A percentile compares a stretch with the other conserved stretches of the same genome.
These are phyloP conservation scores for Gaertneriomyces semiglobifer DNA, from an alignment of 192 early-diverging fungal genomes.

Conservation along the genomic window DNA sequence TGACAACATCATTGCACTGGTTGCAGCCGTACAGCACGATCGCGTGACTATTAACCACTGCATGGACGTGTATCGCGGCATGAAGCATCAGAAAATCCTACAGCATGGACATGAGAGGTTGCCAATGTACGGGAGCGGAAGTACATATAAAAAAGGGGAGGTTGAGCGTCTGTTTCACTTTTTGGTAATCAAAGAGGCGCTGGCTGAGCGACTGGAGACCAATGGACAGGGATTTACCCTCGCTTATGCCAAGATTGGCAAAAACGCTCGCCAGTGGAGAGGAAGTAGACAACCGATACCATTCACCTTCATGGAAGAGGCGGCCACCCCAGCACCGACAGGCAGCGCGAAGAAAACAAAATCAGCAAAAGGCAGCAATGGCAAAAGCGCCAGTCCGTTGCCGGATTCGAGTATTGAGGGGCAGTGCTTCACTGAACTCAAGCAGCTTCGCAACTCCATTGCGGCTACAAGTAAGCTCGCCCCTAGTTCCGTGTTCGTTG, in stretches of 20 bases:
- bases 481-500: not conserved
- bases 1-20: slow-evolving; percentile 48
- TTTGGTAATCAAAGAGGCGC: slow-evolving; percentile 57
- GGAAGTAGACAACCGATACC: slow-evolving; percentile 2
- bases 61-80: slow-evolving; percentile 75
- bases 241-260: slow-evolving; percentile 48
- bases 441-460: slow-evolving; percentile 3
- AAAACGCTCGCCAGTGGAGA: not conserved
- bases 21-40: slow-evolving; percentile 23
- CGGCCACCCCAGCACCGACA: not conserved
- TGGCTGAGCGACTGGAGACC: slow-evolving; percentile 61
- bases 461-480: slow-evolving; percentile 12
- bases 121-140: slow-evolving; percentile 58
- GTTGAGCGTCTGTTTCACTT: slow-evolving; percentile 71
- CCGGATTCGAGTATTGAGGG: slow-evolving; percentile 1
- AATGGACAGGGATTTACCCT: slow-evolving; percentile 62
- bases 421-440: not conserved
- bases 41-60: slow-evolving; percentile 68
- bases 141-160: slow-evolving; percentile 50
- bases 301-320: slow-evolving; percentile 16
- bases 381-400: slow-evolving; percentile 1
- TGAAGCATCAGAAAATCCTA: slow-evolving; percentile 52
- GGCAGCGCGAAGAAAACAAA: not conserved
- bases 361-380: not conserved
- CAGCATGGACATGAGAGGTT: slow-evolving; percentile 50